Evolutionary conservation across 805 yeast genomes (phyloP).

Genomic region (Starmerella powellii): DNA sequence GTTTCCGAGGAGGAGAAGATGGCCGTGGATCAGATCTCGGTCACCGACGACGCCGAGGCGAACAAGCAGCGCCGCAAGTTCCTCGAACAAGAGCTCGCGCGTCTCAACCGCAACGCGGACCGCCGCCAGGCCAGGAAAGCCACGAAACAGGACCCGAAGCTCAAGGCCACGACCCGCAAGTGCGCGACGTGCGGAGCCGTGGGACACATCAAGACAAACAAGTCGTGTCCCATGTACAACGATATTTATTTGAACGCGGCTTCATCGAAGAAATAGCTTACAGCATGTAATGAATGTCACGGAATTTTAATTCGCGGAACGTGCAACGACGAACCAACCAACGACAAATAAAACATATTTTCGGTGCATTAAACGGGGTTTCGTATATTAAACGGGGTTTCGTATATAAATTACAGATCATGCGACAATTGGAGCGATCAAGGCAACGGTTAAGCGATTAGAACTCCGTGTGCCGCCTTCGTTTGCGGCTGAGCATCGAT

Average conservation of each 20-base stretch:
- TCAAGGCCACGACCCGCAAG: conserved; percentile 60
- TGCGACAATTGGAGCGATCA: too few species aligned
- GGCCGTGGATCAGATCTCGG: conserved; percentile 58
- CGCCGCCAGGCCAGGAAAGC: conserved; percentile 48
- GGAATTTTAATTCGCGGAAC: background rate
- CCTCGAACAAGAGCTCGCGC: conserved; percentile 72
- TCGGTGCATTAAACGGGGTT: background rate
- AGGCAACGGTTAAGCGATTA: too few species aligned
- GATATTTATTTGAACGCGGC: conserved; percentile 29
- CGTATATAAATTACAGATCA: background rate
- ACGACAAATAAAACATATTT: background rate
- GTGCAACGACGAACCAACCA: background rate
- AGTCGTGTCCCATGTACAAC: conserved; percentile 78
- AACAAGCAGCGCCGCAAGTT: conserved; percentile 65
- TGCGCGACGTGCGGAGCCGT: conserved; percentile 93
- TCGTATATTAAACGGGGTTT: background rate
- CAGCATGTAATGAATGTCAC: background rate
- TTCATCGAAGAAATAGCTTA: background rate
- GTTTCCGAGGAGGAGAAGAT: conserved; percentile 52
- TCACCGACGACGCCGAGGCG: conserved; percentile 74
- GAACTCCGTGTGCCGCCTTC: conserved; percentile 24
- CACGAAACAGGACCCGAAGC: conserved; percentile 48
- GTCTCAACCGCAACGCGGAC: conserved; percentile 64
- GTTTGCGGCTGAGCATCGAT: conserved; percentile 27
- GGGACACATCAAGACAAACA: conserved; percentile 89